Conservation (phyloP, 345 rosid species). For the Boechera stricta region DNA sequence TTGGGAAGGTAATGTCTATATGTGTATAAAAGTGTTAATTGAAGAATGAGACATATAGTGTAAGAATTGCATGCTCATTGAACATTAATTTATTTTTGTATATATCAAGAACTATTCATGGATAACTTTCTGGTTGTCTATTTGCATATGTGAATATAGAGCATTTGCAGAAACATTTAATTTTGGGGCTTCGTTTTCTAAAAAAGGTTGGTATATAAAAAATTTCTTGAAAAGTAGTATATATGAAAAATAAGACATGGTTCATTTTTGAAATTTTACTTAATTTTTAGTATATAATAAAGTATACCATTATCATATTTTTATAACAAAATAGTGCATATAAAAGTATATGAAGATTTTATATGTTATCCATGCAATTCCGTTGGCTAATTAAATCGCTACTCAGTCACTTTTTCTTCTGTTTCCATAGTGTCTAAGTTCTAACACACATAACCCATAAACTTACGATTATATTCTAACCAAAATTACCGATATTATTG, state of each 20-base stretch:
- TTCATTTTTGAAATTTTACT: background rate
- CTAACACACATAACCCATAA: background rate
- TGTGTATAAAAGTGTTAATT: constrained; percentile 17
- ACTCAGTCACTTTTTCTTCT: background rate
- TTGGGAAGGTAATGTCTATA: constrained; percentile 22
- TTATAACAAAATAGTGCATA: background rate
- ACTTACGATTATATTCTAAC: background rate
- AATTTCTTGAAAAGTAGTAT: background rate
- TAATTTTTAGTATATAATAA: too few relatives aligned
- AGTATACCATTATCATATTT: background rate
- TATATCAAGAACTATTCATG: constrained; percentile 1
- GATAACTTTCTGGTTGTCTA: background rate
- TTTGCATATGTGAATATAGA: constrained; percentile 6
- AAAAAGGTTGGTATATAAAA: background rate
- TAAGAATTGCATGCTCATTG: constrained; percentile 20
- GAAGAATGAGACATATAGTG: background rate
- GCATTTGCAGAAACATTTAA: background rate
- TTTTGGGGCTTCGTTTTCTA: background rate
- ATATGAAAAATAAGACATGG: background rate
- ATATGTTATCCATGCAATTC: background rate
- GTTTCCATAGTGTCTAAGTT: constrained; percentile 8
- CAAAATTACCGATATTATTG: background rate
- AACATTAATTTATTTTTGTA: background rate
- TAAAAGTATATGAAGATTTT: background rate
- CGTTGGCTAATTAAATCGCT: background rate